Evolutionary conservation across 306 rosid species (phyloP), one percentile per base, ranked within the genome.

Genomic region (Sicyos baderoa): DNA sequence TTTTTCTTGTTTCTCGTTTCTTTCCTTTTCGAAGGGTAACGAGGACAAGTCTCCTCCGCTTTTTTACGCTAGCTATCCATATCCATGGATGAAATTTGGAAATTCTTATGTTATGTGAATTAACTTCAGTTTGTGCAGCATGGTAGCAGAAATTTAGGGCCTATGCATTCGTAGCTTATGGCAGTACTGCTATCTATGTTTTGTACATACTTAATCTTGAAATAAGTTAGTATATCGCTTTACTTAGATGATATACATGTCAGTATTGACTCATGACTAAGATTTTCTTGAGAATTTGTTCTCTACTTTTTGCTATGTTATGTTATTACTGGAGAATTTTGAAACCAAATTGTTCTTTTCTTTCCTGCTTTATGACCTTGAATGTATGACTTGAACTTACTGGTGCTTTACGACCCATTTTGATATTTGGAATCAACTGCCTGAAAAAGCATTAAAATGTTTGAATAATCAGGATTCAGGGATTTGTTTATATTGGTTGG

Each of bases 101-200:
- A 78, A 72, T 78, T 70, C 76, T 77, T 61, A 73, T 29, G 66
- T 58, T 50, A 71, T 76, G 79, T 73, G 76, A 18, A 73, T 73
- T 83, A 79, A 80, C 81, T 69, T 81, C 81, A 79, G 80, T 77
- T 77, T 82, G 83, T 83, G 84, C 78, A 77, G 83, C 78, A 76
- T 75, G 86, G 74, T 74, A 86, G 78, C 82, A 78, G 76, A 14
- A 37, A 64, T 82, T 79, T 80, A 82, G 73, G 54, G 68, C 68
- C 70, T 21, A 44, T 56, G 70, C 70, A 44, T 44, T 49, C 45
- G 53, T 44, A 64, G 70, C 70, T 64, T 0, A 71, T 58, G 74
- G 76, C 64, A 47, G 74, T 58, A 71, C 77, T 81, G 64, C 74
- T 66, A 73, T 79, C 74, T 84, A 71, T 75, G 63, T 82, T 72